phyloP scores from a whole-genome alignment of 106 monocot species.

The Gastrodia elata region DNA sequence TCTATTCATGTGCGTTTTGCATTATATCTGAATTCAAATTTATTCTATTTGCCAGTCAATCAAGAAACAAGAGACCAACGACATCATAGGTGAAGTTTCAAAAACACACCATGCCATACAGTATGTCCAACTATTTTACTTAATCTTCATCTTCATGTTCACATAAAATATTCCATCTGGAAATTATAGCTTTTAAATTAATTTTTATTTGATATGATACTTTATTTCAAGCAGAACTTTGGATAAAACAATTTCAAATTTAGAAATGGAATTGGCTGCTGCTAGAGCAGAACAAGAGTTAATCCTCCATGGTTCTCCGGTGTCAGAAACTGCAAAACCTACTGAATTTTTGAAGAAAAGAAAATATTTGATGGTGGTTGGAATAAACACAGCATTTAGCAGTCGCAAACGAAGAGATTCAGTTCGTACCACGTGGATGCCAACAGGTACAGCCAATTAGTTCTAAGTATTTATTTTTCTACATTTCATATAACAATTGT shows the following conservation, averaged over 20 bases:
- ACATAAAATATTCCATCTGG: not conserved
- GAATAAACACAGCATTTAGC: constrained; percentile 95
- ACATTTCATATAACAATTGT: not conserved
- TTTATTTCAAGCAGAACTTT: constrained; percentile 36
- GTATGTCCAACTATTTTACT: constrained; percentile 9
- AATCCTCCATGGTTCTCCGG: constrained; percentile 48
- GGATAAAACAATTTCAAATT: constrained; percentile 89
- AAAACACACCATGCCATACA: constrained; percentile 16
- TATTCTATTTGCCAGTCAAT: constrained; percentile 7
- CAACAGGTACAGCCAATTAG: constrained; percentile 48
- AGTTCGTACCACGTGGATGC: constrained; percentile 90
- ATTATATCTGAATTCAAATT: constrained; percentile 7
- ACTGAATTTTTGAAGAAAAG: constrained; percentile 19
- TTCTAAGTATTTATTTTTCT: not conserved
- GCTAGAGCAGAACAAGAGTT: constrained; percentile 69
- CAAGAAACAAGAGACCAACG: constrained; percentile 14
- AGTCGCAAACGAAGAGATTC: constrained; percentile 95
- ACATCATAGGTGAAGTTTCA: constrained; percentile 16
- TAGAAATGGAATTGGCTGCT: constrained; percentile 82
- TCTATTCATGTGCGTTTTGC: not conserved
- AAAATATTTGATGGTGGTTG: constrained; percentile 84
- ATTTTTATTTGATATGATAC: not conserved
- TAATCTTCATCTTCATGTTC: not conserved
- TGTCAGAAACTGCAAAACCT: constrained; percentile 29
- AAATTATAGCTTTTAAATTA: not conserved